phyloP scores from a whole-genome alignment of 495 filamentous ascomycete species.

The Bathelium albidoporum region DNA sequence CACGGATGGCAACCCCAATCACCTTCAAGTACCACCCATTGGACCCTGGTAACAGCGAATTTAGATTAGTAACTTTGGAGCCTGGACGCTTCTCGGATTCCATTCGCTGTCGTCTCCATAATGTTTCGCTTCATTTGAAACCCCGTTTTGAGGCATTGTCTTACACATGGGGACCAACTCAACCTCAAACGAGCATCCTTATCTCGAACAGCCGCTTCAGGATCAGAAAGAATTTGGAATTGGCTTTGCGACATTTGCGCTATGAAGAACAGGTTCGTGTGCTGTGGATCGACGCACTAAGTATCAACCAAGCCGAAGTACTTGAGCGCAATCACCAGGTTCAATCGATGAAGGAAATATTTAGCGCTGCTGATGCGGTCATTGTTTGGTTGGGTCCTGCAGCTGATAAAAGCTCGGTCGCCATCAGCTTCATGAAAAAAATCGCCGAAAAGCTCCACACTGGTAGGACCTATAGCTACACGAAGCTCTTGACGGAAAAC shows the following conservation, averaged over 20 bases:
- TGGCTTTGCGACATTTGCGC: background rate
- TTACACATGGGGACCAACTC: background rate
- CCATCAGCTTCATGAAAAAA: background rate
- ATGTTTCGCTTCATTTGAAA: background rate
- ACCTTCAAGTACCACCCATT: background rate
- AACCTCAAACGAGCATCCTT: background rate
- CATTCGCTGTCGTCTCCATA: background rate
- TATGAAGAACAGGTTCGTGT: background rate
- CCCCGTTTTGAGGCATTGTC: background rate
- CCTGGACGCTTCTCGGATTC: background rate
- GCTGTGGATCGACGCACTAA: background rate
- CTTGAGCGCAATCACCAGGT: constrained; percentile 18
- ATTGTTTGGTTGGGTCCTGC: constrained; percentile 18
- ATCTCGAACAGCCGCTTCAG: background rate
- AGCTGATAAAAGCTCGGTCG: background rate
- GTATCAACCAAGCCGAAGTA: constrained; percentile 7
- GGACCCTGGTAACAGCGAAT: background rate
- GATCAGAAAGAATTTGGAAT: background rate
- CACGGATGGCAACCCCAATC: too few relatives aligned
- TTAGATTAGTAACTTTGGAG: background rate
- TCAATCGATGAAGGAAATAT: constrained; percentile 14
- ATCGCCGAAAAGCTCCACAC: too few relatives aligned
- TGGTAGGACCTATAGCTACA: too few relatives aligned
- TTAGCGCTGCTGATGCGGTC: constrained; percentile 10
- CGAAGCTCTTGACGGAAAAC: too few relatives aligned